A percentile compares a stretch with the other conserved stretches of the same genome.
Conservation (phyloP, 2,329 filamentous ascomycete species). For the Clarireedia sp. region DNA sequence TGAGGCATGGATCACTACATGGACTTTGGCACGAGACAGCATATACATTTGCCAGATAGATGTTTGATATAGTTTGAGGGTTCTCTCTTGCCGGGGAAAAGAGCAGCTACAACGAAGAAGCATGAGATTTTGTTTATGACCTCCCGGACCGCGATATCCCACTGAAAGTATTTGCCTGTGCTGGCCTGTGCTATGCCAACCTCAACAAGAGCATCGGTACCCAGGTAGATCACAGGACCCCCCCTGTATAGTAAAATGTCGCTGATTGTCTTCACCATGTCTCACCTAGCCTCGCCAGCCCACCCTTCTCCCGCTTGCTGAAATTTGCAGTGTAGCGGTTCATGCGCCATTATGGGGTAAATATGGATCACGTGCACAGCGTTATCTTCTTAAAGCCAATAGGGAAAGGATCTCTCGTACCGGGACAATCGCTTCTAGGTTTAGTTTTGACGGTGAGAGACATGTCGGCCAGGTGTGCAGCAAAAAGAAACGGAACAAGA, state of each 20-base stretch:
- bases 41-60: not conserved
- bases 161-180: too few species aligned
- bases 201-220: too few species aligned
- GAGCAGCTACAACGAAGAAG: too few species aligned
- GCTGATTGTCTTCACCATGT: too few species aligned
- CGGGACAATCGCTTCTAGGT: not conserved
- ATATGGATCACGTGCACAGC: not conserved
- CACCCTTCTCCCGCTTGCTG: not conserved
- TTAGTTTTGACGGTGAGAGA: not conserved
- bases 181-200: too few species aligned
- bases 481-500: not conserved
- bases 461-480: not conserved
- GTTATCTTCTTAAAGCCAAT: not conserved
- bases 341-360: constrained; percentile 1
- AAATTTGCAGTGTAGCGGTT: not conserved
- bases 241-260: not conserved
- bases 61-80: not conserved
- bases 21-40: not conserved
- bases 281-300: too few species aligned
- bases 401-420: not conserved
- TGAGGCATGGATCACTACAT: not conserved
- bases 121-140: too few species aligned
- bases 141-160: too few species aligned
- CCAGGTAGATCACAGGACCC: too few species aligned
- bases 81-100: too few species aligned